These are phyloP conservation scores for Xylaria sp. DNA, from an alignment of 2,329 filamentous ascomycete species.

Conservation along the genomic window DNA sequence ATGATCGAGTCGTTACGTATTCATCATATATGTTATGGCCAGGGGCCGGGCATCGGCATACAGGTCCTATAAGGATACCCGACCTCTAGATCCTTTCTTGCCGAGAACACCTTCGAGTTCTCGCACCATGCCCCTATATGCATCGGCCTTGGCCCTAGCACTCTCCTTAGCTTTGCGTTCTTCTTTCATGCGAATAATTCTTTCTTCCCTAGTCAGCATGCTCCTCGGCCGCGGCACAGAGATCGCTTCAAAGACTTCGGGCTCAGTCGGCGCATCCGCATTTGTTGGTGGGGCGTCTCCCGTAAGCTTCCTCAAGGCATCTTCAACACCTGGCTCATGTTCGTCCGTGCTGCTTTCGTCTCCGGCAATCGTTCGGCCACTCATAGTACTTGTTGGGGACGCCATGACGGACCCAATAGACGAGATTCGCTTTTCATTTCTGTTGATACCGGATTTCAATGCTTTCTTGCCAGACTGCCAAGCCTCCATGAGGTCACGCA, in stretches of 20 bases:
- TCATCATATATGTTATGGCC: constrained; percentile 22
- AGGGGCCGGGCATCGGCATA: constrained; percentile 1
- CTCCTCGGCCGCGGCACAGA: constrained; percentile 75
- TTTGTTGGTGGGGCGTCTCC: constrained; percentile 63
- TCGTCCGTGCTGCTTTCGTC: constrained; percentile 62
- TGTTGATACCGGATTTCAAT: constrained; percentile 79
- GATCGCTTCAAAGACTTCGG: constrained; percentile 90
- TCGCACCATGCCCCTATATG: constrained; percentile 86
- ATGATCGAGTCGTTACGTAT: constrained; percentile 23
- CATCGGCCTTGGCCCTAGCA: constrained; percentile 75
- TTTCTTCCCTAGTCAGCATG: constrained; percentile 80
- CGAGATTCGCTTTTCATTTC: constrained; percentile 73
- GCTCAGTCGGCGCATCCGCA: constrained; percentile 67
- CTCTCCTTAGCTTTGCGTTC: constrained; percentile 78
- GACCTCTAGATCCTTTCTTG: constrained; percentile 46
- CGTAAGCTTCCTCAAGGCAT: constrained; percentile 78
- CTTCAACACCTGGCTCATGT: constrained; percentile 51
- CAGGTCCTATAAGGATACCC: constrained; percentile 35
- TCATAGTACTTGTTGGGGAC: constrained; percentile 67
- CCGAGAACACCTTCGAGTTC: constrained; percentile 91
- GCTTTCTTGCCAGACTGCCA: constrained; percentile 90
- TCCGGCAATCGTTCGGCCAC: constrained; percentile 70
- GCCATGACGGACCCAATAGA: constrained; percentile 62
- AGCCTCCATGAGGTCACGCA: constrained; percentile 78
- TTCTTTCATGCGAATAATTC: constrained; percentile 85